Evolutionary conservation across 176 grass and related monocot genomes (phyloP).

Genomic region (Lolium perenne): DNA sequence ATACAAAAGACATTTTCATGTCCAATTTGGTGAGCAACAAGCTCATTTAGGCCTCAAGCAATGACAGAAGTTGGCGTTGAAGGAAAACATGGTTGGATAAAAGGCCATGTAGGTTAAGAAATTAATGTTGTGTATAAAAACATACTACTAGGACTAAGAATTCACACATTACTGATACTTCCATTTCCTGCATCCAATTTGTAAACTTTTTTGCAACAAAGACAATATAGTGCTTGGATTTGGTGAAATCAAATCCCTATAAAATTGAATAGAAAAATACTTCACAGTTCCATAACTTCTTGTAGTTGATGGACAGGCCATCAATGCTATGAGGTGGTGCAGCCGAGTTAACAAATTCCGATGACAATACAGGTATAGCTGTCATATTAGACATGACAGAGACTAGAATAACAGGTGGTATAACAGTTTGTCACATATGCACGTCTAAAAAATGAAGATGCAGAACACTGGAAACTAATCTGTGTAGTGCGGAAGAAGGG

Average conservation of each 20-base stretch:
- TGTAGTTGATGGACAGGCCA: background rate
- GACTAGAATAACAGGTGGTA: conserved; percentile 13
- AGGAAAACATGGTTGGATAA: background rate
- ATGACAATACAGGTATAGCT: background rate
- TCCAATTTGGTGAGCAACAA: background rate
- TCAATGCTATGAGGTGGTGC: background rate
- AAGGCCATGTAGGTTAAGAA: background rate
- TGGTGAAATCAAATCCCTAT: background rate
- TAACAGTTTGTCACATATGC: background rate
- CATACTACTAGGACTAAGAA: background rate
- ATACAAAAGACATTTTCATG: background rate
- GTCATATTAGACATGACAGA: background rate
- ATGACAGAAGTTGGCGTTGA: background rate
- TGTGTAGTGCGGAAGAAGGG: background rate
- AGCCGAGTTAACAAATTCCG: background rate
- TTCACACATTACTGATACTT: background rate
- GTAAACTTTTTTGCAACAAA: background rate
- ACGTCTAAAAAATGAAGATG: background rate
- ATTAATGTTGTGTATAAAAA: background rate
- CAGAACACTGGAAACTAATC: background rate
- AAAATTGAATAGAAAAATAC: background rate
- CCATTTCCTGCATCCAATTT: background rate
- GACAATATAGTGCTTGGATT: background rate
- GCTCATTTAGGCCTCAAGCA: background rate
- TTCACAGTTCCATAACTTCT: background rate